Evolutionary conservation across 2,329 filamentous ascomycete genomes (phyloP).

Genomic region (Phoma sp.): DNA sequence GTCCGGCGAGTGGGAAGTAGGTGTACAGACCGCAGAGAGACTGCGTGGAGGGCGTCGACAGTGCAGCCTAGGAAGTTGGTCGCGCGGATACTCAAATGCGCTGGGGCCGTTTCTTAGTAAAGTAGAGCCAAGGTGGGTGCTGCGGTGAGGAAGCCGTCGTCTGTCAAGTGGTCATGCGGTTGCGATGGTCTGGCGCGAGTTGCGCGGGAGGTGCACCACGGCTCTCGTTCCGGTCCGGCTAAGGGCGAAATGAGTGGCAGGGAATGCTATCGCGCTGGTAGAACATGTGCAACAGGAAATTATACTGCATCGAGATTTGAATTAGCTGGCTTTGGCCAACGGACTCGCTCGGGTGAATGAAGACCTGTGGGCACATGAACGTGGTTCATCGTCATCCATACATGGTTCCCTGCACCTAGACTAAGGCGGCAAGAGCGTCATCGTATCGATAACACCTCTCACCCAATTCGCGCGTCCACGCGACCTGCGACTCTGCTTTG

Average conservation of each 20-base stretch:
- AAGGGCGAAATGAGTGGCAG: conserved; percentile 5
- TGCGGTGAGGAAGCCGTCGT: conserved; percentile 22
- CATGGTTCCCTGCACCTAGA: too few relatives aligned
- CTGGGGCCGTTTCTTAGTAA: conserved; percentile 5
- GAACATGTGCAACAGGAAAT: conserved; percentile 10
- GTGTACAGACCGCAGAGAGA: conserved; percentile 16
- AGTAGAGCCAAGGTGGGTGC: conserved; percentile 20
- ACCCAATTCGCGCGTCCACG: conserved; percentile 12
- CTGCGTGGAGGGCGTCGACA: conserved; percentile 8
- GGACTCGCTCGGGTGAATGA: conserved; percentile 4
- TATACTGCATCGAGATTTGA: conserved; percentile 1
- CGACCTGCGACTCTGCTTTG: conserved; percentile 9
- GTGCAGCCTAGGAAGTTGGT: not conserved
- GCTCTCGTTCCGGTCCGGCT: conserved; percentile 7
- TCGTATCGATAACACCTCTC: conserved; percentile 23
- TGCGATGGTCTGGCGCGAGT: conserved; percentile 21
- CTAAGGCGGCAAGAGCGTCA: conserved; percentile 22
- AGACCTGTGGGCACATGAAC: conserved; percentile 10
- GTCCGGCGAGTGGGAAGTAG: conserved; percentile 21
- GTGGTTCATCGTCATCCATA: conserved; percentile 23
- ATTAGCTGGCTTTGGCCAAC: conserved; percentile 5
- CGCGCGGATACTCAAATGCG: conserved; percentile 1
- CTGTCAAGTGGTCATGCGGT: conserved; percentile 29
- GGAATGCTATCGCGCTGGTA: not conserved
- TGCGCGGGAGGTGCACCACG: conserved; percentile 31